These are phyloP conservation scores for Grosmannia penicillata DNA, from an alignment of 2,329 filamentous ascomycete genomes.

Conservation along the genomic window DNA sequence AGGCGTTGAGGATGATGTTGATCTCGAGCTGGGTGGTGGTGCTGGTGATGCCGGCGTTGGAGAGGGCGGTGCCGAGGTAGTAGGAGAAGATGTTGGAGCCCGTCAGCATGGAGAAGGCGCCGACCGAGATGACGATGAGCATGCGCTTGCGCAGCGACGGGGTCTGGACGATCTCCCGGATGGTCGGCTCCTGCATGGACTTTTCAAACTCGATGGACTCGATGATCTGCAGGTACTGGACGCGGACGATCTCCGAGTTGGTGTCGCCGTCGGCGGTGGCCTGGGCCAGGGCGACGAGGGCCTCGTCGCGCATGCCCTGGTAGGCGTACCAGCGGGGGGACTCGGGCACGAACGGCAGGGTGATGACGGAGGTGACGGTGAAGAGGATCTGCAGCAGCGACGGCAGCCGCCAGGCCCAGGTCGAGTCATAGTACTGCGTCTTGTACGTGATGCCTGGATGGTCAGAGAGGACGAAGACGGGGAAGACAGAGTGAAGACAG, in stretches of 20 bases:
- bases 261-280: conserved; percentile 18
- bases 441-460: conserved; percentile 3
- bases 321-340: conserved; percentile 7
- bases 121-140: conserved; percentile 2
- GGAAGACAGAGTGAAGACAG: background rate
- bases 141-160: conserved; percentile 1
- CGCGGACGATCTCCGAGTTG: background rate
- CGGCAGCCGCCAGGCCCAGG: conserved; percentile 11
- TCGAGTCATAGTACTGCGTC: conserved; percentile 2
- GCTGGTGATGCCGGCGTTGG: conserved; percentile 6
- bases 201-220: conserved; percentile 4
- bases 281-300: conserved; percentile 20
- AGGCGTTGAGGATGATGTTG: conserved; percentile 6
- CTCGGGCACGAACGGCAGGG: conserved; percentile 8
- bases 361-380: conserved; percentile 14
- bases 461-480: too few relatives aligned
- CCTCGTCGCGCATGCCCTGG: conserved; percentile 12
- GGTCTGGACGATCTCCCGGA: background rate
- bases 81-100: conserved; percentile 10
- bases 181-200: background rate
- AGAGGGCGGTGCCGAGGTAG: conserved; percentile 3
- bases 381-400: conserved; percentile 12
- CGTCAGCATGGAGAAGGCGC: conserved; percentile 1
- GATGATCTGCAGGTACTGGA: conserved; percentile 6
- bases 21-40: conserved; percentile 2